A percentile compares a stretch with the other conserved stretches of the same genome.
phyloP scores from a whole-genome alignment of 768 basidiomycete genomes.

The Leccinellum rugosiceps region DNA sequence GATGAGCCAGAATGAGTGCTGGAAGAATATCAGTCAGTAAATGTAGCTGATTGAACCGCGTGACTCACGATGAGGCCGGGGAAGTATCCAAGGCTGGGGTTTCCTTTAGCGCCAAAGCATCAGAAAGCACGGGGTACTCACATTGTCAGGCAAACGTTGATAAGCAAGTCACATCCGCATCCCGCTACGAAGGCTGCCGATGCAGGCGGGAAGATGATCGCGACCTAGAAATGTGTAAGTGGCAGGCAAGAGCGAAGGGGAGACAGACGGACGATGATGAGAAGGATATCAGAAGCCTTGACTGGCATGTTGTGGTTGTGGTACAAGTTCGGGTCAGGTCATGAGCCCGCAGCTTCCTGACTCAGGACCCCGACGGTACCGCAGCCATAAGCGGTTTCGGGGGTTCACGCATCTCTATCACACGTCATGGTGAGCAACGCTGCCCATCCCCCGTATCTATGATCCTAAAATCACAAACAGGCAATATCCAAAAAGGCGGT shows the following conservation, averaged over 20 bases:
- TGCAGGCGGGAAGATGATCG: slow-evolving; percentile 80
- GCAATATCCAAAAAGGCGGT: slow-evolving; percentile 89
- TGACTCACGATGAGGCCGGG: slow-evolving; percentile 54
- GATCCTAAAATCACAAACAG: slow-evolving; percentile 35
- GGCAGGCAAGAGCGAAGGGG: neutral
- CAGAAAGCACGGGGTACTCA: slow-evolving; percentile 32
- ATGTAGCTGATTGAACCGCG: neutral
- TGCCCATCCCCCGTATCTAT: neutral
- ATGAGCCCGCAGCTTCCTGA: slow-evolving; percentile 15
- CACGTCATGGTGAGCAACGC: slow-evolving; percentile 21
- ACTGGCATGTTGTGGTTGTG: slow-evolving; percentile 32
- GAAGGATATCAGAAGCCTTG: slow-evolving; percentile 68
- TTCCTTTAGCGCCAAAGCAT: slow-evolving; percentile 1
- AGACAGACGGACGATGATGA: slow-evolving; percentile 60
- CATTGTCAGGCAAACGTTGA: slow-evolving; percentile 80
- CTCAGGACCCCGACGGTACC: slow-evolving; percentile 23
- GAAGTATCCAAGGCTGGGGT: slow-evolving; percentile 66
- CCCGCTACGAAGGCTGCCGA: slow-evolving; percentile 75
- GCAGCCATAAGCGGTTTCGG: slow-evolving; percentile 5
- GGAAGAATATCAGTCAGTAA: neutral
- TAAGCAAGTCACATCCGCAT: slow-evolving; percentile 82
- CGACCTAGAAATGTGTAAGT: slow-evolving; percentile 45
- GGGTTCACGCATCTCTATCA: slow-evolving; percentile 8
- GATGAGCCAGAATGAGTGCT: slow-evolving; percentile 89
- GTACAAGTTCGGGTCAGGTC: neutral